Conservation (phyloP, 345 rosid genomes). For the Eutrema heterophyllum region DNA sequence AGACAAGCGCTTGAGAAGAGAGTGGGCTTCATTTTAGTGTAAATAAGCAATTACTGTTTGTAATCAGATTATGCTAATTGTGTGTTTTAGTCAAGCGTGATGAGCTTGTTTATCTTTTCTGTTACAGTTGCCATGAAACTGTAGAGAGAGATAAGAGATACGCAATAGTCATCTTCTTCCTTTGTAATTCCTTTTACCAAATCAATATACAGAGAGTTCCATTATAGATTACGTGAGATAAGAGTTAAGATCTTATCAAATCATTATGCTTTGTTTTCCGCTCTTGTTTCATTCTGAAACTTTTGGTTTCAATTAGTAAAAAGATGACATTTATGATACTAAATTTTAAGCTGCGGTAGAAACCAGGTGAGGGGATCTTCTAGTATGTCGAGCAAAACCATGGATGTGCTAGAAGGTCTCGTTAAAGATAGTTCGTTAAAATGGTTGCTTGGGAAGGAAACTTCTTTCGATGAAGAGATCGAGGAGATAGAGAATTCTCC, state of each 20-base stretch:
- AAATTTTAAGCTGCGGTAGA: constrained; percentile 8
- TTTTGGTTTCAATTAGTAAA: background rate
- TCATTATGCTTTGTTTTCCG: background rate
- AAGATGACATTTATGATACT: background rate
- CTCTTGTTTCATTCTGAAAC: background rate
- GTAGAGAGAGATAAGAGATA: no score
- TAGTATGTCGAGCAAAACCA: constrained; percentile 56
- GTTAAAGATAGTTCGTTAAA: constrained; percentile 77
- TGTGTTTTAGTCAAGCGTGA: no score
- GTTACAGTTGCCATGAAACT: no score
- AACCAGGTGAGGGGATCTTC: background rate
- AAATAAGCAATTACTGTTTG: no score
- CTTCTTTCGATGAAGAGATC: constrained; percentile 63
- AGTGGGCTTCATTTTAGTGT: no score
- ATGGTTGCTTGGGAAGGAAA: constrained; percentile 74
- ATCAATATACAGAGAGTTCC: background rate
- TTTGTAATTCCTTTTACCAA: no score
- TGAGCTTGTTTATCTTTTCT: no score
- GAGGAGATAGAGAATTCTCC: constrained; percentile 78
- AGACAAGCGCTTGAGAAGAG: no score
- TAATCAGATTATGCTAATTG: no score
- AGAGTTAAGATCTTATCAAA: no score
- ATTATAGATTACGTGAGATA: no score
- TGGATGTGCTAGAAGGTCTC: constrained; percentile 66
- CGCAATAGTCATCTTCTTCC: no score